A percentile compares a stretch with the other conserved stretches of the same genome.
phyloP scores from a whole-genome alignment of 2,329 filamentous ascomycete genomes.

The Hymenoscyphus albidus region DNA sequence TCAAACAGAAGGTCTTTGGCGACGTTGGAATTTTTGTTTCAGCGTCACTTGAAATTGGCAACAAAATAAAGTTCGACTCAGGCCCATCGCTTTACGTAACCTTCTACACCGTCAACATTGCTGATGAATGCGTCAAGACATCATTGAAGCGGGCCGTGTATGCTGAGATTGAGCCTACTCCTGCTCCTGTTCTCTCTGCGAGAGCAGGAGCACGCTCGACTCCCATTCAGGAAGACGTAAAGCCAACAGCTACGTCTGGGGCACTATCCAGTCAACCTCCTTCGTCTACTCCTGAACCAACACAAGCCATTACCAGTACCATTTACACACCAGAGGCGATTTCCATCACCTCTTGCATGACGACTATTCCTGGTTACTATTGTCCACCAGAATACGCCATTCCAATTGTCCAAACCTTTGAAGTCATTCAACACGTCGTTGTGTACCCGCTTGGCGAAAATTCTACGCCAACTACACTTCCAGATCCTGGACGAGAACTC shows the following conservation, averaged over 20 bases:
- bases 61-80: no score
- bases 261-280: not conserved
- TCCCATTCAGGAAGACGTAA: no score
- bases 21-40: no score
- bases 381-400: conserved; percentile 5
- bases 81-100: no score
- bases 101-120: no score
- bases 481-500: not conserved
- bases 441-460: conserved; percentile 14
- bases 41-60: no score
- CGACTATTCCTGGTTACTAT: not conserved
- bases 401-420: conserved; percentile 6
- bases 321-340: conserved; percentile 5
- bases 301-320: conserved; percentile 10
- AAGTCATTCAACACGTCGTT: conserved; percentile 16
- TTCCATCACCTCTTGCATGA: conserved; percentile 11
- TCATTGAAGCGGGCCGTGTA: no score
- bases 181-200: no score
- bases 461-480: conserved; percentile 1
- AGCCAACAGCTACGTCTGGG: not conserved
- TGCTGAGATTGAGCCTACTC: no score
- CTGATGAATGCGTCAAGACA: no score
- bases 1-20: no score
- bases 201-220: no score
- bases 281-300: not conserved